Evolutionary conservation across 345 rosid genomes (phyloP).

Genomic region (Euphorbia pulcherrima): DNA sequence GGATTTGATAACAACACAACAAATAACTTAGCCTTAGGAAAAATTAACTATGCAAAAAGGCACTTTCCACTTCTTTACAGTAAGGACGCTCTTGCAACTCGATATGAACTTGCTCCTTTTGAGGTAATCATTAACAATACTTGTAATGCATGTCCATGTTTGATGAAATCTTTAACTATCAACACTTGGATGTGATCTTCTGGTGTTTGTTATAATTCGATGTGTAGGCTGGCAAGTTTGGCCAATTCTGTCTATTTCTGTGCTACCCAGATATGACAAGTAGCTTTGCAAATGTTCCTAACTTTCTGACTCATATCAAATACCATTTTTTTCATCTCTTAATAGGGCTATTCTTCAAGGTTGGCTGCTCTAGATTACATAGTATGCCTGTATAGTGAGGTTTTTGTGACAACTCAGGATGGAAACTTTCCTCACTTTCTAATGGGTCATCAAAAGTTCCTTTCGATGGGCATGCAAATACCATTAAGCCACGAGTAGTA

Average conservation of each 20-base stretch:
- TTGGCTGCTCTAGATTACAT: slow-evolving; percentile 92
- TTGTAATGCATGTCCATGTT: slow-evolving; percentile 7
- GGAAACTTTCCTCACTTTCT: slow-evolving; percentile 95
- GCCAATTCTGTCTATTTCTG: not conserved
- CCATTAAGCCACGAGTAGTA: slow-evolving; percentile 82
- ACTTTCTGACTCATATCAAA: not conserved
- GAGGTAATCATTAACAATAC: slow-evolving; percentile 39
- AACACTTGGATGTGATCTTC: not conserved
- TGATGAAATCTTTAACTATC: not conserved
- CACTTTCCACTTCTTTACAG: slow-evolving; percentile 72
- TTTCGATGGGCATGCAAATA: slow-evolving; percentile 82
- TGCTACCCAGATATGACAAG: not conserved
- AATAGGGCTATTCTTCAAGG: slow-evolving; percentile 81
- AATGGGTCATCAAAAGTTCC: slow-evolving; percentile 92
- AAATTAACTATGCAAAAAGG: slow-evolving; percentile 59
- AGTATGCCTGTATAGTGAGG: slow-evolving; percentile 84
- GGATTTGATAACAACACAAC: slow-evolving; percentile 85
- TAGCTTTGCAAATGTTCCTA: not conserved
- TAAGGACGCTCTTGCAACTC: slow-evolving; percentile 83
- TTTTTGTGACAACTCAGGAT: slow-evolving; percentile 88
- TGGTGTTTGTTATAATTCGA: not conserved
- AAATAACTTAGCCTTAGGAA: slow-evolving; percentile 81
- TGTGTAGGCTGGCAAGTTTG: not conserved
- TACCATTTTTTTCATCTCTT: slow-evolving; percentile 12
- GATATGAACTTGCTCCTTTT: slow-evolving; percentile 81